A percentile compares a stretch with the other conserved stretches of the same genome.
phyloP scores from a whole-genome alignment of 2,329 filamentous ascomycete species.

The Furcasterigmium sp. region DNA sequence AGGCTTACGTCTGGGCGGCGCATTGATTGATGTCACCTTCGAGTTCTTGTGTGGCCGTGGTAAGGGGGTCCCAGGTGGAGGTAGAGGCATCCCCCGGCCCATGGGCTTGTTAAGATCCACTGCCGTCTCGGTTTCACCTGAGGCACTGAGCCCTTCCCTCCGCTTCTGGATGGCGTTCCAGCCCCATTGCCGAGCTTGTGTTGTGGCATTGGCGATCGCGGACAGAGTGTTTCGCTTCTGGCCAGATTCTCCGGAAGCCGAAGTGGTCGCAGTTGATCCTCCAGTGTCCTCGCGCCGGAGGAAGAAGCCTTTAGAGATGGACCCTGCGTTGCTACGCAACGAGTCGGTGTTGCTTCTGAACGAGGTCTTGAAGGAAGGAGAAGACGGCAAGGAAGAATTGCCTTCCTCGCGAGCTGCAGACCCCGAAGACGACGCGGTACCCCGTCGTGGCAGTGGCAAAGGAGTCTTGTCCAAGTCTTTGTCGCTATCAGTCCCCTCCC shows the following conservation, averaged over 20 bases:
- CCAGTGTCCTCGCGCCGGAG: constrained; percentile 30
- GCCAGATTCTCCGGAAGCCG: constrained; percentile 24
- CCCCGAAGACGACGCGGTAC: constrained; percentile 31
- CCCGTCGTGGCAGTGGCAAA: constrained; percentile 21
- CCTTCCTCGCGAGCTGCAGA: constrained; percentile 21
- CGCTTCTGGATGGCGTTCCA: constrained; percentile 50
- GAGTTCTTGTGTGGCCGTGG: constrained; percentile 61
- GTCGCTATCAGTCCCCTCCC: constrained; percentile 35
- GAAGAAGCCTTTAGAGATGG: constrained; percentile 34
- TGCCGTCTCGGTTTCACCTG: constrained; percentile 12
- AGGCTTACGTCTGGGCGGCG: constrained; percentile 59
- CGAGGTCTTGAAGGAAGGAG: constrained; percentile 20
- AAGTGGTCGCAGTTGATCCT: constrained; percentile 27
- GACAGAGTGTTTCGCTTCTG: constrained; percentile 46
- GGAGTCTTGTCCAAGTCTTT: constrained; percentile 22
- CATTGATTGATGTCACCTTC: constrained; percentile 49
- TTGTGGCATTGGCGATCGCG: constrained; percentile 50
- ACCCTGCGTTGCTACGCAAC: constrained; percentile 29
- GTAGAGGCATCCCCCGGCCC: constrained; percentile 75
- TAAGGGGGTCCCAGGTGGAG: constrained; percentile 74
- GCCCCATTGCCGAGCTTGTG: constrained; percentile 54
- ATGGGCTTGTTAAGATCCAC: constrained; percentile 62
- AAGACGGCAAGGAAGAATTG: constrained; percentile 13
- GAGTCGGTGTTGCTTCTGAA: constrained; percentile 29
- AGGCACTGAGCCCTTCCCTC: constrained; percentile 31